These are phyloP conservation scores for Coemansia aciculifera DNA, from an alignment of 192 early-diverging fungal species.

Conservation along the genomic window DNA sequence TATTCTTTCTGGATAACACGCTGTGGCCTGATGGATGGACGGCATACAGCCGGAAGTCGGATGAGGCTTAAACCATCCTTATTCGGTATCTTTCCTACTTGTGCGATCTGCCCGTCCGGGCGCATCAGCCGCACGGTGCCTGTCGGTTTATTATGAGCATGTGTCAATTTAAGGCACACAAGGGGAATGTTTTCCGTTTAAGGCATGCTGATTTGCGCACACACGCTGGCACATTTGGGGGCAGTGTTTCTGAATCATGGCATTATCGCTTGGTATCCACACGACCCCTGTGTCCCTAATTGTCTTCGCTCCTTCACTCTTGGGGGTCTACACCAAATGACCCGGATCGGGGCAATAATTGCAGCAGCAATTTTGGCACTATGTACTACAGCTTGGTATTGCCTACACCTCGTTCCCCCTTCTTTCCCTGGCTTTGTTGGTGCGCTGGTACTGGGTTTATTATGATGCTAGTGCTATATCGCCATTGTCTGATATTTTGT, in stretches of 20 bases:
- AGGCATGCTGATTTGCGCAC: neutral
- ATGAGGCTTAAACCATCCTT: neutral
- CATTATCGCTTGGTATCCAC: slow-evolving; percentile 10
- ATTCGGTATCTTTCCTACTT: neutral
- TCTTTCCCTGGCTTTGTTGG: neutral
- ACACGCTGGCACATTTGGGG: neutral
- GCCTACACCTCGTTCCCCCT: neutral
- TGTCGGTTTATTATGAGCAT: slow-evolving; percentile 13
- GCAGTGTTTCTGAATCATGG: neutral
- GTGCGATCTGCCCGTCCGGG: neutral
- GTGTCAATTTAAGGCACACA: slow-evolving; percentile 23
- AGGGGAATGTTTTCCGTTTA: neutral
- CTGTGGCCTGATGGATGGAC: slow-evolving; percentile 4
- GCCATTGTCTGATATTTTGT: slow-evolving; percentile 3
- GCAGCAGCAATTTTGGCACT: neutral
- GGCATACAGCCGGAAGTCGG: slow-evolving; percentile 5
- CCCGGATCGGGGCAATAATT: slow-evolving; percentile 7
- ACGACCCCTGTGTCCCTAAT: slow-evolving; percentile 7
- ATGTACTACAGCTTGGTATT: too few species aligned
- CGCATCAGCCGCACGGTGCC: slow-evolving; percentile 2
- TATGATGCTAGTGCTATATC: slow-evolving; percentile 1
- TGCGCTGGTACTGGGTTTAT: neutral
- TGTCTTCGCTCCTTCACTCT: neutral
- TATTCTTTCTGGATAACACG: neutral
- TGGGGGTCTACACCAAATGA: neutral